phyloP scores from a whole-genome alignment of 345 rosid species.

The Lepidium sativum region DNA sequence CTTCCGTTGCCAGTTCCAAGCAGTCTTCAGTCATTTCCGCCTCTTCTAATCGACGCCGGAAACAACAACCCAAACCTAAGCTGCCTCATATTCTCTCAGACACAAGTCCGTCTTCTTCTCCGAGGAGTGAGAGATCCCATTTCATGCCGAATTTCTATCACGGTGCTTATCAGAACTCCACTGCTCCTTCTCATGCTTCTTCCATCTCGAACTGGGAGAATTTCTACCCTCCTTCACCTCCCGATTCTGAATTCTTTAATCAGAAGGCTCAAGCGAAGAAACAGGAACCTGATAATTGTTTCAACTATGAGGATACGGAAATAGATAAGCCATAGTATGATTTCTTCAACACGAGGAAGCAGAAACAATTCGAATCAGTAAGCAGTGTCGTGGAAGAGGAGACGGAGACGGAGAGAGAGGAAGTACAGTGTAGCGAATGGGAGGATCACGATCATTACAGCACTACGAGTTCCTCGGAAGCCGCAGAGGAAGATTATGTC shows the following conservation, averaged over 20 bases:
- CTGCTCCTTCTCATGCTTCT: slow-evolving; percentile 83
- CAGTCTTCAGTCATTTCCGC: slow-evolving; percentile 42
- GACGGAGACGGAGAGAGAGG: slow-evolving; percentile 79
- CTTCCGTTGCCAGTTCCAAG: slow-evolving; percentile 38
- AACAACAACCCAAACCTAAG: slow-evolving; percentile 29
- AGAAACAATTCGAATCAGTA: slow-evolving; percentile 14
- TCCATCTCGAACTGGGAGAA: slow-evolving; percentile 98
- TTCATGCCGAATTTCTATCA: slow-evolving; percentile 44
- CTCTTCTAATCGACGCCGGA: slow-evolving; percentile 29
- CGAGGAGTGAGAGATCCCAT: slow-evolving; percentile 42
- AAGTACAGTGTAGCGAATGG: slow-evolving; percentile 93
- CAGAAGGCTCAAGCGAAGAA: slow-evolving; percentile 32
- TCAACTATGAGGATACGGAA: slow-evolving; percentile 26
- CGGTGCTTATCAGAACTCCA: slow-evolving; percentile 56
- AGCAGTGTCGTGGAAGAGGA: slow-evolving; percentile 10
- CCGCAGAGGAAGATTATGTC: slow-evolving; percentile 34
- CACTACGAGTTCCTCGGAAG: slow-evolving; percentile 46
- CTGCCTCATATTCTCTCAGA: slow-evolving; percentile 85
- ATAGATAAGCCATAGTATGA: slow-evolving; percentile 71
- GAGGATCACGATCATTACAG: slow-evolving; percentile 72
- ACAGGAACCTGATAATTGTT: slow-evolving; percentile 1
- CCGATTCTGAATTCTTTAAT: slow-evolving; percentile 74
- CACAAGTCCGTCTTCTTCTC: slow-evolving; percentile 54
- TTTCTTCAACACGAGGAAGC: slow-evolving; percentile 42
- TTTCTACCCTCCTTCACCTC: slow-evolving; percentile 92